These are phyloP conservation scores for Eucalyptus brandiana DNA, from an alignment of 345 rosid species.

Conservation along the genomic window DNA sequence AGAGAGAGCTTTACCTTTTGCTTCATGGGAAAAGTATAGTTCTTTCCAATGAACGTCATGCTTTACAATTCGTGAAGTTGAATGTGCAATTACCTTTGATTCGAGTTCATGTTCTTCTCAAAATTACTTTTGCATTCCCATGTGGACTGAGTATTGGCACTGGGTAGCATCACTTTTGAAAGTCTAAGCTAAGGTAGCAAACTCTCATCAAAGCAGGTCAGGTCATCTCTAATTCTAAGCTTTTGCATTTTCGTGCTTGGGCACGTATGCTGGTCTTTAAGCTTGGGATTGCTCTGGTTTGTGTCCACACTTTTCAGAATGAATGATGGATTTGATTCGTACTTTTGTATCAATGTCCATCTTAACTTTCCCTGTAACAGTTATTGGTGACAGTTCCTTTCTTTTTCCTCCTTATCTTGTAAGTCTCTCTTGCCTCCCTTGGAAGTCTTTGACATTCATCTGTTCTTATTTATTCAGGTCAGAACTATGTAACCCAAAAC, in stretches of 20 bases:
- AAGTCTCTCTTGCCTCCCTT: background rate
- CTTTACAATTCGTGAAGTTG: background rate
- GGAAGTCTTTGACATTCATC: background rate
- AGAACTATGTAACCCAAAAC: constrained; percentile 61
- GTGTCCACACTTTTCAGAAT: background rate
- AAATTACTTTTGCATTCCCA: background rate
- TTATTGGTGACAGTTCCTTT: background rate
- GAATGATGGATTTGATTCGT: background rate
- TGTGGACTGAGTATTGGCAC: background rate
- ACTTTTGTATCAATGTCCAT: background rate
- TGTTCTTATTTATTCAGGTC: constrained; percentile 26
- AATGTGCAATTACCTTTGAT: background rate
- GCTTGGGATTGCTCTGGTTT: background rate
- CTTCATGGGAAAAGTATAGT: background rate
- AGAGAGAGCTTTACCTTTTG: background rate
- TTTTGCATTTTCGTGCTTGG: background rate
- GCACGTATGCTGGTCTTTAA: background rate
- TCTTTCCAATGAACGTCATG: background rate
- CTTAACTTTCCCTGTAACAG: background rate
- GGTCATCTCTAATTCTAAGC: background rate
- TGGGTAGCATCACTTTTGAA: background rate
- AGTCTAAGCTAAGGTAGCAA: background rate
- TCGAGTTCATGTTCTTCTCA: background rate
- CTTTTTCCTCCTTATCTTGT: background rate
- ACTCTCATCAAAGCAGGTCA: background rate